Evolutionary conservation across 2,329 filamentous ascomycete genomes (phyloP).

Genomic region (Colletotrichum theobromicola): DNA sequence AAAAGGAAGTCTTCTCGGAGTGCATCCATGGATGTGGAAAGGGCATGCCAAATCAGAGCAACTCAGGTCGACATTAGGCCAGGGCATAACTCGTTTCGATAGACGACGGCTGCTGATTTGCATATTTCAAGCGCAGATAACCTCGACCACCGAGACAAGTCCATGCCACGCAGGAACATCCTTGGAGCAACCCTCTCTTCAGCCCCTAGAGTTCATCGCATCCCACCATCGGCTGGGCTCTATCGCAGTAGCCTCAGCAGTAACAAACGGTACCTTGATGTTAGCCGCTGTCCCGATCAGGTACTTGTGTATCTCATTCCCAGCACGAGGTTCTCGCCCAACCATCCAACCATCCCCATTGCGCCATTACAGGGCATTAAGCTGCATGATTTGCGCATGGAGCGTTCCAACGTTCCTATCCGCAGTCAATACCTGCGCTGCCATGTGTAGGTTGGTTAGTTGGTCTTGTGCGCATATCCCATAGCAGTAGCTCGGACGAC

Average conservation of each 20-base stretch:
- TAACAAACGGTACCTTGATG: background rate
- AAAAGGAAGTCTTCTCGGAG: background rate
- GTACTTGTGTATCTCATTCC: background rate
- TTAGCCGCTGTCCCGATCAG: background rate
- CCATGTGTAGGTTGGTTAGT: background rate
- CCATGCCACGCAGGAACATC: slow-evolving; percentile 13
- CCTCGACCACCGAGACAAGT: background rate
- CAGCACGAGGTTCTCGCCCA: background rate
- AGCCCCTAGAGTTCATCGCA: slow-evolving; percentile 15
- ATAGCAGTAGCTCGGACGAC: background rate
- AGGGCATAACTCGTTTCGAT: background rate
- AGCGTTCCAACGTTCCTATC: background rate
- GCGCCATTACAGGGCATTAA: background rate
- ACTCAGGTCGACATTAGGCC: background rate
- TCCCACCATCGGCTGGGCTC: background rate
- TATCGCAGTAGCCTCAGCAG: background rate
- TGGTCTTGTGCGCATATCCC: background rate
- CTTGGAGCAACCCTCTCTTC: slow-evolving; percentile 12
- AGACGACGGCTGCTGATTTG: background rate
- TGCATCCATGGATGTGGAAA: background rate
- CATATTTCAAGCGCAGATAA: background rate
- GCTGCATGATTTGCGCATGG: background rate
- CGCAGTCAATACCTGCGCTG: background rate
- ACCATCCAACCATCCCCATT: background rate
- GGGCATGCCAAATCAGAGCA: background rate